phyloP scores from a whole-genome alignment of 257 asterid species.

The Nicotiana otophora region DNA sequence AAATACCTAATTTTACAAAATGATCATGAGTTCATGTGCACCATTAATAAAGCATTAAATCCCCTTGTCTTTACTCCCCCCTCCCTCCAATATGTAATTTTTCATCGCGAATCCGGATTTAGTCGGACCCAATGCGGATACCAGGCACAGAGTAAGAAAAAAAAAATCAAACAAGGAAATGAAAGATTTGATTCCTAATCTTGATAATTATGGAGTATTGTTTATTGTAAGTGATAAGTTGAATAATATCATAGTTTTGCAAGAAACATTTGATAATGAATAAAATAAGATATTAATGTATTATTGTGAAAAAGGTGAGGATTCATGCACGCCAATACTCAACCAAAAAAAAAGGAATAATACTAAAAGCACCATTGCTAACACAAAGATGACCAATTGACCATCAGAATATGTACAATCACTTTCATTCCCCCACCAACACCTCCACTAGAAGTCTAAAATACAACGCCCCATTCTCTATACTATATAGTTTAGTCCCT shows the following conservation, averaged over 20 bases:
- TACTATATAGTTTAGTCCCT: too few species aligned
- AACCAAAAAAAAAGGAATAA: background rate
- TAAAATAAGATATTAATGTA: background rate
- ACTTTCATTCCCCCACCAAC: constrained; percentile 12
- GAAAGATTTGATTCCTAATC: background rate
- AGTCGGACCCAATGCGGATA: fast-evolving
- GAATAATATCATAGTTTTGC: background rate
- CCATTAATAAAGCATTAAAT: too few species aligned
- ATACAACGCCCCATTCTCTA: background rate
- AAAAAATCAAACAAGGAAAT: background rate
- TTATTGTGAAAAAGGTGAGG: background rate
- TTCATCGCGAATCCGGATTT: too few species aligned
- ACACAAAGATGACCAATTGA: background rate
- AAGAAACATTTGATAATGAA: background rate
- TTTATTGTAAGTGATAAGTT: background rate
- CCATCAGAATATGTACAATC: constrained; percentile 13
- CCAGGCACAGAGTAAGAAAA: fast-evolving
- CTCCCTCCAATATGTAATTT: too few species aligned
- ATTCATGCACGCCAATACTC: background rate
- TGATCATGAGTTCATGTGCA: too few species aligned
- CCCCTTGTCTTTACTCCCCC: too few species aligned
- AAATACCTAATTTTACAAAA: too few species aligned
- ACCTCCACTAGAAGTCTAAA: background rate
- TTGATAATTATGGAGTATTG: background rate
- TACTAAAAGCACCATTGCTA: background rate